Evolutionary conservation across 441 rosid species (phyloP), one percentile per base, ranked within the genome.

Genomic region (Erodium texanum): DNA sequence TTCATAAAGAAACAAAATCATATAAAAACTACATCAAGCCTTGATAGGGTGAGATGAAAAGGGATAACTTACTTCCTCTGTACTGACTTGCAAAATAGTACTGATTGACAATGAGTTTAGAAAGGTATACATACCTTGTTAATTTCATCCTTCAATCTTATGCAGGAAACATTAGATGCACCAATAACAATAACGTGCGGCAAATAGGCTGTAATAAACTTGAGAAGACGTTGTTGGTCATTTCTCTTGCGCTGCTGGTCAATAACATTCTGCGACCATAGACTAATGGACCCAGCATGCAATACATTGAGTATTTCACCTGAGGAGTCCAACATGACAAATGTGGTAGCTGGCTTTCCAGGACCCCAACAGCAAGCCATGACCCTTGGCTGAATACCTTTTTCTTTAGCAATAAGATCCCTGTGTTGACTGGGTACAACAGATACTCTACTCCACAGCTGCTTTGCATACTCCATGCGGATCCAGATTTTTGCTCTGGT

Each of bases 351-450:
- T 18, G 99, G 97, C 68, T 87, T 90, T 70, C 97, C 98, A 69
- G 99, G 96, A 65, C 97, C 98, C 99, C 99, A 94, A 78, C 97
- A 92, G 79, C 98, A 92, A 54, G 97, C 97, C 97, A 94, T 86
- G 73, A 94, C 99, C 79, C 98, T 87, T 4, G 95, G 98, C 98
- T n/a, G 92, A 82, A 81, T 76, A 80, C 88, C 97, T 76, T 74
- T 86, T 67, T 92, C 98, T n/a, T 79, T 77, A 71, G 81, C 76
- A 81, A 87, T 96, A 77, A 73, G 85, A 66, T 89, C 92, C 83
- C 90, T 92, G 74, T 87, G 82, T 66, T 82, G 93, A 76, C 83
- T 92, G 54, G 98, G 96, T 64, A 96, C 92, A 24, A 90, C 84
- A 54, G 95, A 92, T 63, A 92, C 96, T 77, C 87, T 94, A 78